Evolutionary conservation across 1,284 basidiomycete genomes (phyloP), one percentile per base, ranked within the genome.

Genomic region (Moesziomyces sp.): DNA sequence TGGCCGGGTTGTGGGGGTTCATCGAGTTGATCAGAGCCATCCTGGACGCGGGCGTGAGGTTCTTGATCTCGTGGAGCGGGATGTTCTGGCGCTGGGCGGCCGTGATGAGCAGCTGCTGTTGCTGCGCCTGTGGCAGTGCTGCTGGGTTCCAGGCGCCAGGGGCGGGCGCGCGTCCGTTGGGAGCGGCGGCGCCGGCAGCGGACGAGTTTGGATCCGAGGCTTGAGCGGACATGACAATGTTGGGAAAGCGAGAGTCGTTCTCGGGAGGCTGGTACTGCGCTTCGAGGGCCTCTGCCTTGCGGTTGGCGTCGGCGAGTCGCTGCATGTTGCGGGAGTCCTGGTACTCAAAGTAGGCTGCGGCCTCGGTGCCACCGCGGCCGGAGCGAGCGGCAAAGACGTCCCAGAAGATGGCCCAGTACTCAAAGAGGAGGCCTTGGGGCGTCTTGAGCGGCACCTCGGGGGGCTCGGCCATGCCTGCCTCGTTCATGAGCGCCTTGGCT

Each of bases 401-500:
- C 82, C 82, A 84, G 46, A 84, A 84, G 50, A 84, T 78, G 54
- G 74, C 74, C 82, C 82, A 84, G 58, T 84, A 84, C 61, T 84
- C 82, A 58, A 76, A 82, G 6, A 84, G 64, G 5, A 84, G 66
- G 21, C 82, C 82, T 38, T 79, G 76, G 0, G 78, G 79, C 35
- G 80, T 81, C 35, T 66, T 67, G 23, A 83, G 62, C 3, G 82
- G 80, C 11, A 84, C 79, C 33, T 79, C 77, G 26, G 82, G 82
- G 11, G 77, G 64, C 28, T 78, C 81, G 0, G 78, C 64, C 73
- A 84, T 73, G 9, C 76, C 67, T 1, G 77, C 74, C 46, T 84
- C 82, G 60, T 63, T 74, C 52, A 77, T 67, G 28, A 84, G 63
- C 38, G 77, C 60, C 38, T 78, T 77, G 19, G 82, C 82, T 1